Conservation (phyloP, 169 alveolate species). For the Babesia bigemina region DNA sequence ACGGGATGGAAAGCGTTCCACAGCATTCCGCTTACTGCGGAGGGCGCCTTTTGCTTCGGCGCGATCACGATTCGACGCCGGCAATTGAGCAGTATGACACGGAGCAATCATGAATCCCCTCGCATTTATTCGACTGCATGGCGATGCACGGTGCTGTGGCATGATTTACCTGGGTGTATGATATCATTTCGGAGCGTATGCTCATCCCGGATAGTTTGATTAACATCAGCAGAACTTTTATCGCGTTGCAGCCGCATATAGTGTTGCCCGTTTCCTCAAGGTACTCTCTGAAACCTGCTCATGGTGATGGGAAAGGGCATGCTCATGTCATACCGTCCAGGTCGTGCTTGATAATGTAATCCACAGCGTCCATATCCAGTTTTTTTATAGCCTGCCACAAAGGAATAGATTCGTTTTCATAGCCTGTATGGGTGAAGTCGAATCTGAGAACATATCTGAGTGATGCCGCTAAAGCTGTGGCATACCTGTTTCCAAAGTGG, state of each 20-base stretch:
- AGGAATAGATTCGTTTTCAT: conserved; percentile 32
- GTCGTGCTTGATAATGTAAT: conserved; percentile 76
- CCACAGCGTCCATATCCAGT: conserved; percentile 83
- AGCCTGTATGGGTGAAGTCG: conserved; percentile 59
- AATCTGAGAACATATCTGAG: conserved; percentile 5
- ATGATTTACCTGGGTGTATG: conserved; percentile 73
- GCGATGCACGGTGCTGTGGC: not conserved
- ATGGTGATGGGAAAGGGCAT: not conserved
- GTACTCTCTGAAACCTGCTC: conserved; percentile 80
- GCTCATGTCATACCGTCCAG: conserved; percentile 36
- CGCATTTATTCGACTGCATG: conserved; percentile 76
- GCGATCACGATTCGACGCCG: conserved; percentile 15
- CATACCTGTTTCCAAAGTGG: conserved; percentile 90
- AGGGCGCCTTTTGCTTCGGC: no score
- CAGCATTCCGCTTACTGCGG: no score
- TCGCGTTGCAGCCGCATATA: conserved; percentile 94
- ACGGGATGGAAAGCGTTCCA: no score
- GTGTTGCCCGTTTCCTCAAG: conserved; percentile 89
- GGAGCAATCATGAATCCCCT: conserved; percentile 76
- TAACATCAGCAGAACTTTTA: conserved; percentile 79
- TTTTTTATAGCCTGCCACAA: conserved; percentile 78
- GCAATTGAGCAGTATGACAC: conserved; percentile 89
- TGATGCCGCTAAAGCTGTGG: not conserved
- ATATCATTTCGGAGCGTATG: conserved; percentile 67
- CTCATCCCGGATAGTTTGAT: conserved; percentile 20